Base-by-base conservation (phyloP, 306 rosid genomes). In the Luffa acutangula region DNA sequence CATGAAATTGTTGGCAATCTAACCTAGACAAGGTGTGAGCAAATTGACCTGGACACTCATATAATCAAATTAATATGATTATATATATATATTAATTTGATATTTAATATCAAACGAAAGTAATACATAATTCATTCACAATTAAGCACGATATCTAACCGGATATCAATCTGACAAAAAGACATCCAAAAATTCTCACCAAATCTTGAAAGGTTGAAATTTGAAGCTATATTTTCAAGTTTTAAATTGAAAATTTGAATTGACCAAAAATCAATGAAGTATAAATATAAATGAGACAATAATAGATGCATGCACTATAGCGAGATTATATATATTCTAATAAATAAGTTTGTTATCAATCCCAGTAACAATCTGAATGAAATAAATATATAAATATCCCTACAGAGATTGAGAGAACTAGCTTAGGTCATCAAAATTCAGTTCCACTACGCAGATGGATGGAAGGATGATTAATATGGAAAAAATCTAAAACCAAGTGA, bases 371-470 rank as follows among this genome's bases (percentile, higher is more conserved):
- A 73, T 74, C 63, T 74, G 58, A 74, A 74, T 74, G 59, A 74
- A 74, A 34, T 74, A 34, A 74, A 74, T 48, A 74, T 51, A 48
- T 49, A 52, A 73, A 52, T 49, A 51, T 52, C 63, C 63, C 63
- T 74, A 74, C 46, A 25, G 14, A 39, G 11, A 67, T 25, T 43
- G 15, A 74, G 46, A 74, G 63, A 33, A 74, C 78, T 74, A 74
- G 63, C 78, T 74, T 15, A 74, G 62, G 48, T 31, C 60, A 74
- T 52, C 78, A 74, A 74, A 74, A 74, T 72, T 74, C 63, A 74
- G 78, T 74, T 73, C 60, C 78, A 49, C 60, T 49, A 48, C 4
- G 78, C 63, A 52, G 78, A 74, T 74, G 78, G 78, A 74, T 74
- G 78, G 78, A 74, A 74, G 77, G 59, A 48, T 33, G 59, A 49